Percentiles rank a stretch among this genome's conserved stretches.
Evolutionary conservation across 2,329 filamentous ascomycete species (phyloP).

Genomic region (Geosmithia flava): DNA sequence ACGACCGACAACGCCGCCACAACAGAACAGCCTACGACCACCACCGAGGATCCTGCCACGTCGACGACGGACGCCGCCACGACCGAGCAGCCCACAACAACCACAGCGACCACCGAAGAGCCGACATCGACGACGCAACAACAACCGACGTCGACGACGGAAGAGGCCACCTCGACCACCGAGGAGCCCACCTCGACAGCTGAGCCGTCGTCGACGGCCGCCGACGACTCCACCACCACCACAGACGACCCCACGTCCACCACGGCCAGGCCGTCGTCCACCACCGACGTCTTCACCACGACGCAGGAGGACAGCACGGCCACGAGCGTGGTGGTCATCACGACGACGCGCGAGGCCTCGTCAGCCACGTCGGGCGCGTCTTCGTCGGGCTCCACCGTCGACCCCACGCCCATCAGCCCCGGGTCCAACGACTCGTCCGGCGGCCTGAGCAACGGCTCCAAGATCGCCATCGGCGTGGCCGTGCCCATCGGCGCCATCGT

Average conservation of each 20-base stretch:
- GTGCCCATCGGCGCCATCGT: constrained; percentile 86
- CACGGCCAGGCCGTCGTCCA: constrained; percentile 1
- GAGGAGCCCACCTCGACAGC: neutral
- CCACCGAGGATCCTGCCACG: constrained; percentile 2
- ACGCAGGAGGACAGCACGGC: constrained; percentile 1
- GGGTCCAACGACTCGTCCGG: constrained; percentile 13
- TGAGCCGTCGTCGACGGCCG: constrained; percentile 5
- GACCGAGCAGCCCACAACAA: neutral
- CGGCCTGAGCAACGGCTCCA: constrained; percentile 49
- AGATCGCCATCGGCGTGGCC: constrained; percentile 85
- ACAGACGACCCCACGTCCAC: constrained; percentile 2
- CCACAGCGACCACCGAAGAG: too few relatives aligned
- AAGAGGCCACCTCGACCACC: neutral
- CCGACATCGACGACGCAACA: neutral
- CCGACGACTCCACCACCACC: constrained; percentile 9
- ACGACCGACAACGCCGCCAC: neutral
- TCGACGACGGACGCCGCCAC: constrained; percentile 1
- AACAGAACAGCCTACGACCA: neutral
- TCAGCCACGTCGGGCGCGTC: neutral
- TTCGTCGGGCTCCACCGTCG: constrained; percentile 12
- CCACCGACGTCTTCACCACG: neutral
- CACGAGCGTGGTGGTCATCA: constrained; percentile 4
- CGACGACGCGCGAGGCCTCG: neutral
- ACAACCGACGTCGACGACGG: neutral
- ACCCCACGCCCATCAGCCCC: constrained; percentile 14